Base-by-base conservation (phyloP, 139 green algal species). In the Chlamydomonas sphaeroides region DNA sequence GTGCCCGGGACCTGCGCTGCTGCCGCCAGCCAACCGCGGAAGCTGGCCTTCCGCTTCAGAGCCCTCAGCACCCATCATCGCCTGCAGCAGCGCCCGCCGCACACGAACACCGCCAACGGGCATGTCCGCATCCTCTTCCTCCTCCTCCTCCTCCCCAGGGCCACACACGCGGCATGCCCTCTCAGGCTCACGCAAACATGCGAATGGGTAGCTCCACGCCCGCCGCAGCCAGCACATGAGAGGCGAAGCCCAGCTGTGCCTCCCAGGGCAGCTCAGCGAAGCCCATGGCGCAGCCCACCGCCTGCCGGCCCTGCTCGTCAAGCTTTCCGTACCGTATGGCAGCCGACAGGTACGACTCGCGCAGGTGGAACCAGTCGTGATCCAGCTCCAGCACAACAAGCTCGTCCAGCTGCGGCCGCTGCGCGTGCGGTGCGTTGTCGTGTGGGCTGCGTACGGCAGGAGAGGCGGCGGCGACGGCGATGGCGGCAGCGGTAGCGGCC, bases 341-440 rank as follows among this genome's bases (percentile, higher is more conserved):
- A 42, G 7, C 3, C 28, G 14, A n/a, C 36, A 49, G 59, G 33
- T 82, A 82, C 5, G 32, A 39, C n/a, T 82, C 75, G 6, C 75
- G 75, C 42, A 82, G 75, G 65, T 82, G 75, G 62, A 82, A 82
- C 75, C 75, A 82, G 35, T 82, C 75, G 62, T 82, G 75, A 36
- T 82, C 75, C 42, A 82, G 75, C 75, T 82, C 75, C 61, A 82
- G 42, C 23, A 63, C 61, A 10, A 82, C 26, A 1, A 82, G 17
- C 3, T 82, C 75, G 35, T 82, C 59, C 32, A 73, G 26, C 26
- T 48, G 7, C 56, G 42, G n/a, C 59, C 7, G 59, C 59, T 61
- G 59, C 28, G 28, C 28, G 28, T 65, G 59, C 5, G n/a, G n/a
- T n/a, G n/a, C n/a, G n/a, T n/a, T n/a, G n/a, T n/a, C n/a, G n/a